Evolutionary conservation across 2,329 filamentous ascomycete genomes (phyloP), one percentile per base, ranked within the genome.

Genomic region (Stagonosporopsis vannaccii): DNA sequence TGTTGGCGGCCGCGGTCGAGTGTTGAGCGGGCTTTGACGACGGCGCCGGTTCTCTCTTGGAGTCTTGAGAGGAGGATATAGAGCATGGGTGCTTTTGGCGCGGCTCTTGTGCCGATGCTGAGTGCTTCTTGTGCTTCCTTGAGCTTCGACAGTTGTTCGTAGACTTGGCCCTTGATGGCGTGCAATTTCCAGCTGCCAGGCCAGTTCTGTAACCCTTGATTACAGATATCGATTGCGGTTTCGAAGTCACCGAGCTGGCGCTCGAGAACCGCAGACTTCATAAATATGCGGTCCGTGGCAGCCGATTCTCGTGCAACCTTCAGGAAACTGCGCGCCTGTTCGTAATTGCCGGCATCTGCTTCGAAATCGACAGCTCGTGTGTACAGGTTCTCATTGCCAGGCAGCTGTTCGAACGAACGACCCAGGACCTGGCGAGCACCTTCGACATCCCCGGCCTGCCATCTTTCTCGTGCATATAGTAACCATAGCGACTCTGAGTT

Each of bases 81-180:
- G 3, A 99, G 82, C 1, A 92, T 86, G 0, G 96, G 89, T 0
- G 92, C 94, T 60, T 88, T 87, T 2, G 93, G 87, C 52, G 92
- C 94, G 0, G 91, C 91, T 69, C 95, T 90, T 36, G 94, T 96
- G 32, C 95, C 95, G 4, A 91, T 89, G 56, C 86, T 87, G 77
- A 95, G 98, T 0, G 94, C 92, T 74, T 98, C 92, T 42, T 95
- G 87, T 3, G 95, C 95, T 76, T 95, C 90, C 0, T 90, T 88
- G 13, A 90, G 79, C 78, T 92, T 92, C 66, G 85, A 88, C 42
- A 92, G 84, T 39, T 88, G 85, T 71, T 97, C 90, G 81, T 99
- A 99, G 60, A 98, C 95, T 73, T 99, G 95, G 0, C 96, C 95
- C 78, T 99, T 99, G 81, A 97, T 91, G 90, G 98, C 97, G 89